Percentiles rank a stretch among this genome's conserved stretches.
These are phyloP conservation scores for Botrytis elliptica DNA, from an alignment of 2,329 filamentous ascomycete genomes.

Conservation along the genomic window DNA sequence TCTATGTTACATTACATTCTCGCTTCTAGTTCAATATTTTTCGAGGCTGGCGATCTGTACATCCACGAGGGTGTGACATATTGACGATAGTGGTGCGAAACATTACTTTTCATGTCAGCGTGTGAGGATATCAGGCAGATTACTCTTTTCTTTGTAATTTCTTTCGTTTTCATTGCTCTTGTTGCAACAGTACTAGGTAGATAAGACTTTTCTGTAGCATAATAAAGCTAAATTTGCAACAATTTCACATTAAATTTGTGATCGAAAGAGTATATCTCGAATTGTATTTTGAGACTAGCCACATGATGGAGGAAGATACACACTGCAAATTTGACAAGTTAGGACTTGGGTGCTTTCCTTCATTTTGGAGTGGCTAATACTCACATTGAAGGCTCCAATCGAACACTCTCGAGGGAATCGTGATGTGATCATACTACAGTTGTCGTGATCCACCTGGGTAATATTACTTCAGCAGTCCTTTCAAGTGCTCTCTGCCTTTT, in stretches of 20 bases:
- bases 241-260: neutral
- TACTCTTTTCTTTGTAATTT: conserved; percentile 33
- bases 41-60: conserved; percentile 35
- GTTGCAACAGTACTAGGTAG: conserved; percentile 30
- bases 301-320: neutral
- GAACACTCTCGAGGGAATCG: neutral
- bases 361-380: neutral
- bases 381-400: neutral
- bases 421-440: neutral
- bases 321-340: neutral
- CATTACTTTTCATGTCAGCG: conserved; percentile 36
- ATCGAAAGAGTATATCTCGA: neutral
- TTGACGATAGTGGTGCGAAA: conserved; percentile 33
- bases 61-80: conserved; percentile 34
- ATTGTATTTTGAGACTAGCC: neutral
- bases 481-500: neutral
- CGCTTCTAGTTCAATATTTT: conserved; percentile 34
- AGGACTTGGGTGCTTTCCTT: neutral
- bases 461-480: neutral
- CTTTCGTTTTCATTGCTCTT: conserved; percentile 32
- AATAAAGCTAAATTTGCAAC: conserved; percentile 27
- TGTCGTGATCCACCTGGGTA: neutral
- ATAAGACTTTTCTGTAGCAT: conserved; percentile 34
- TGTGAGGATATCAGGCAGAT: conserved; percentile 35
- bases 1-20: conserved; percentile 32